Conservation (phyloP, 768 basidiomycete species). For the Harrya chromipes region DNA sequence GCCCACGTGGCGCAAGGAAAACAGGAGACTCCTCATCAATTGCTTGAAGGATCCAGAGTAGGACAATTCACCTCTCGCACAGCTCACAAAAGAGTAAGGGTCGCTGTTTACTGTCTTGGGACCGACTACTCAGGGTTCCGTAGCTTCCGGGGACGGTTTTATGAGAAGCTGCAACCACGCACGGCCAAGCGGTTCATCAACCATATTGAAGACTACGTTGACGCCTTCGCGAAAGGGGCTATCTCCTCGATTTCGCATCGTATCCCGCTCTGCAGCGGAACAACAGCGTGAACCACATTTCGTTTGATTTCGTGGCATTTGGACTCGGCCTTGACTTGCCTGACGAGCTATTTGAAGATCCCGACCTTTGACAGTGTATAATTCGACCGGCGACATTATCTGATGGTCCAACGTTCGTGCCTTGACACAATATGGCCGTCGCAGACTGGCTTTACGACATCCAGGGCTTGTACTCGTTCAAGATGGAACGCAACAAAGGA, state of each 20-base stretch:
- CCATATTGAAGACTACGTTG: slow-evolving; percentile 54
- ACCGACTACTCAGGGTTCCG: not conserved
- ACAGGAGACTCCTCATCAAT: slow-evolving; percentile 52
- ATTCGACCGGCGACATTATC: slow-evolving; percentile 61
- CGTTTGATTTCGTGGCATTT: slow-evolving; percentile 62
- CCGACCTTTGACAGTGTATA: slow-evolving; percentile 52
- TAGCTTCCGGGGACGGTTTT: slow-evolving; percentile 54
- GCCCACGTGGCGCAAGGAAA: slow-evolving; percentile 48
- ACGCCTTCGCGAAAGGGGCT: slow-evolving; percentile 52
- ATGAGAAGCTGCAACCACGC: slow-evolving; percentile 42
- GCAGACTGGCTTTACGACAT: slow-evolving; percentile 3
- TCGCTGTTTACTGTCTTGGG: not conserved
- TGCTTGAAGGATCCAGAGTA: slow-evolving; percentile 50
- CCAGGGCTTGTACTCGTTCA: slow-evolving; percentile 70
- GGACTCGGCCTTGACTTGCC: slow-evolving; percentile 60
- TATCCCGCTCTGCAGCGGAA: slow-evolving; percentile 62
- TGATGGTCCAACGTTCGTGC: slow-evolving; percentile 65
- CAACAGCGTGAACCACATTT: slow-evolving; percentile 64
- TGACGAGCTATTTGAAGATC: slow-evolving; percentile 57
- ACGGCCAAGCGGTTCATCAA: slow-evolving; percentile 42
- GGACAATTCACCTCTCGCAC: slow-evolving; percentile 54
- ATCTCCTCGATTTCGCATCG: slow-evolving; percentile 51
- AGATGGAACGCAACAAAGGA: slow-evolving; percentile 68
- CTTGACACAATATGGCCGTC: not conserved
- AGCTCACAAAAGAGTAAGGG: slow-evolving; percentile 59